Conservation (phyloP, 495 filamentous ascomycete genomes). For the Amphirosellinia nigrospora region DNA sequence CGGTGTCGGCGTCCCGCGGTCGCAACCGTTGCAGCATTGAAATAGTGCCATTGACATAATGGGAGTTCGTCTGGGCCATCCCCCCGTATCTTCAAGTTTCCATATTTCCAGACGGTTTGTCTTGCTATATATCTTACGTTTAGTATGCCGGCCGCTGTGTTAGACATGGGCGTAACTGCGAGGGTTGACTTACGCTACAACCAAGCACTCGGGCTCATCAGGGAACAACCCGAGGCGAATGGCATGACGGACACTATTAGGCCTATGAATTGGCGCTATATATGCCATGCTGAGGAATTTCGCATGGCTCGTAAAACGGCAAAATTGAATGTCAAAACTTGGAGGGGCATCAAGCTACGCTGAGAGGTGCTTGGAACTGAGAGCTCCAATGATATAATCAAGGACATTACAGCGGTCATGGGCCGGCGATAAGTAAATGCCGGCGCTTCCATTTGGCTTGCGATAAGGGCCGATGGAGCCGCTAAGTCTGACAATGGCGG, state of each 20-base stretch:
- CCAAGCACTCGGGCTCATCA: slow-evolving; percentile 76
- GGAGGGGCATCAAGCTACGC: background rate
- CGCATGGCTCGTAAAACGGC: slow-evolving; percentile 29
- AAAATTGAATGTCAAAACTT: background rate
- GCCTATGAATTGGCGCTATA: slow-evolving; percentile 88
- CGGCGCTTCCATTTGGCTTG: slow-evolving; percentile 16
- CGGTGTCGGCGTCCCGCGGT: slow-evolving; percentile 72
- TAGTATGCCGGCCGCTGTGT: slow-evolving; percentile 4
- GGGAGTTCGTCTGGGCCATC: slow-evolving; percentile 65
- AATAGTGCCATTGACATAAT: slow-evolving; percentile 79
- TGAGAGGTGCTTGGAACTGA: background rate
- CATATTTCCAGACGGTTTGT: slow-evolving; percentile 92
- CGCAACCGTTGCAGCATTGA: slow-evolving; percentile 83
- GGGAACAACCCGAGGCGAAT: slow-evolving; percentile 77
- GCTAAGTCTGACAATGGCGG: slow-evolving; percentile 12
- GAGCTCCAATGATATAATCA: slow-evolving; percentile 23
- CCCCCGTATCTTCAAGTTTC: slow-evolving; percentile 45
- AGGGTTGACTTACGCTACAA: slow-evolving; percentile 75
- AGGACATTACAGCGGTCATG: background rate
- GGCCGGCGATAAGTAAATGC: slow-evolving; percentile 36
- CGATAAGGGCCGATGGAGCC: slow-evolving; percentile 21
- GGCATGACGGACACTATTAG: slow-evolving; percentile 88
- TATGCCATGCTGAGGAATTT: slow-evolving; percentile 75
- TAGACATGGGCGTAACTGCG: slow-evolving; percentile 19
- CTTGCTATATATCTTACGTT: slow-evolving; percentile 63